Base-by-base conservation (phyloP, 495 filamentous ascomycete genomes). In the Neurospora sp. region DNA sequence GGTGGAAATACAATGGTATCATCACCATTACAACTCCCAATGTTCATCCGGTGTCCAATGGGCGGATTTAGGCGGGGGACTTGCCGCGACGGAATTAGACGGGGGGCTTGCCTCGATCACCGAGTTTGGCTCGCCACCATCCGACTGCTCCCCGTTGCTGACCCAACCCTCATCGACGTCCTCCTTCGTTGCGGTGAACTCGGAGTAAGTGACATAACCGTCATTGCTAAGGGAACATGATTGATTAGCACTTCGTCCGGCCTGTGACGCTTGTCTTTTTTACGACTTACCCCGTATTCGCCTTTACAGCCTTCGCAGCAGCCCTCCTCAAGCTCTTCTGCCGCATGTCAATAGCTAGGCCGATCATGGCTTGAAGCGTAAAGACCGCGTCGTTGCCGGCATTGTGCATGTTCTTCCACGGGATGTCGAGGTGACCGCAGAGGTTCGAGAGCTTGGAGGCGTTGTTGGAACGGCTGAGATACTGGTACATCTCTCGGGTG, bases 301-400 rank as follows among this genome's bases (percentile, higher is more conserved):
- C 37, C 69, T 74, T 70, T 35, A 10, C 3, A 16, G 22, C 65
- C 31, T 40, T 27, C 22, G 41, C 22, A 18, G 11, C 65, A 37
- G 41, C 40, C n/a, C 46, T 48, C 44, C 70, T 22, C 16, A 76
- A 46, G 20, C 76, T 77, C 70, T 41, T 61, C 69, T 68, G 40
- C 1, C 79, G 72, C 69, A 72, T 77, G 76, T 81, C 84, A 73
- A 93, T 78, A 61, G 88, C 85, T 74, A 97, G 86, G 14, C 82
- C 86, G 12, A 98, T 78, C 85, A 97, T 86, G 38, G 88, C 91
- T 73, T 90, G 88, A 73, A 98, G 77, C 0, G 95, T 95, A 79
- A 92, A 97, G 7, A 88, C 88, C 5, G 96, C 96, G 78, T 99
- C 96, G 78, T 99, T 99, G n/a, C 96, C 89, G 4, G 91, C 96